These are phyloP conservation scores for Geotrichum ghanense DNA, from an alignment of 805 yeast species.

Conservation along the genomic window DNA sequence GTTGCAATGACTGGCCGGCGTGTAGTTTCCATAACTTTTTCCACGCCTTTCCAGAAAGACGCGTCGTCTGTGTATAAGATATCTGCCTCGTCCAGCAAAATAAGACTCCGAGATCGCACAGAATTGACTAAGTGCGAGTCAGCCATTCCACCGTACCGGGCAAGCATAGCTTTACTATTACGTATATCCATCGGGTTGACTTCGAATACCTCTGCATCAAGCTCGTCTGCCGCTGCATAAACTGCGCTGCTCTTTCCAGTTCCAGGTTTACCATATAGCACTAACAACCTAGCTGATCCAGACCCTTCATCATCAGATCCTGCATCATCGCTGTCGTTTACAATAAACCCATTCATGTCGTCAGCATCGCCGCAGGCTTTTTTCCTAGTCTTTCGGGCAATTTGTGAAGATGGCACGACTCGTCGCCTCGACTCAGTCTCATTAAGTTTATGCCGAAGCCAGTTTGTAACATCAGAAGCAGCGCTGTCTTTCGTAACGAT, in stretches of 20 bases:
- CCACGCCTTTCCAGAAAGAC: constrained; percentile 67
- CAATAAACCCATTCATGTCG: constrained; percentile 20
- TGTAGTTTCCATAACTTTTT: constrained; percentile 45
- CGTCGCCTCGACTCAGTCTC: constrained; percentile 5
- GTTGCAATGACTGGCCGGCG: constrained; percentile 63
- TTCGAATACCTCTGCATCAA: constrained; percentile 69
- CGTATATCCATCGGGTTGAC: constrained; percentile 65
- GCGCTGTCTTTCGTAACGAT: constrained; percentile 7
- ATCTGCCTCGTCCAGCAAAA: constrained; percentile 81
- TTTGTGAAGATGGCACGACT: neutral
- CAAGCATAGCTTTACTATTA: constrained; percentile 56
- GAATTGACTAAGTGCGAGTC: constrained; percentile 69
- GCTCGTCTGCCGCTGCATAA: constrained; percentile 49
- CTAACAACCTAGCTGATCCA: constrained; percentile 27
- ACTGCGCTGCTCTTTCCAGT: constrained; percentile 70
- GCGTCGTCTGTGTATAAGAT: constrained; percentile 65
- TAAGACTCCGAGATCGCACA: constrained; percentile 27
- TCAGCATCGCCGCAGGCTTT: constrained; percentile 6
- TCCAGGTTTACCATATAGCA: constrained; percentile 52
- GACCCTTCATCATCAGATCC: constrained; percentile 45
- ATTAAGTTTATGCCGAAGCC: constrained; percentile 10
- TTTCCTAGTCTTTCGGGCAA: constrained; percentile 3
- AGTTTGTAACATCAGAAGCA: constrained; percentile 6
- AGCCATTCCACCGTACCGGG: constrained; percentile 61
- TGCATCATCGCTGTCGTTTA: constrained; percentile 14